phyloP scores from a whole-genome alignment of 805 yeast genomes.

The Candida dajiaensis region DNA sequence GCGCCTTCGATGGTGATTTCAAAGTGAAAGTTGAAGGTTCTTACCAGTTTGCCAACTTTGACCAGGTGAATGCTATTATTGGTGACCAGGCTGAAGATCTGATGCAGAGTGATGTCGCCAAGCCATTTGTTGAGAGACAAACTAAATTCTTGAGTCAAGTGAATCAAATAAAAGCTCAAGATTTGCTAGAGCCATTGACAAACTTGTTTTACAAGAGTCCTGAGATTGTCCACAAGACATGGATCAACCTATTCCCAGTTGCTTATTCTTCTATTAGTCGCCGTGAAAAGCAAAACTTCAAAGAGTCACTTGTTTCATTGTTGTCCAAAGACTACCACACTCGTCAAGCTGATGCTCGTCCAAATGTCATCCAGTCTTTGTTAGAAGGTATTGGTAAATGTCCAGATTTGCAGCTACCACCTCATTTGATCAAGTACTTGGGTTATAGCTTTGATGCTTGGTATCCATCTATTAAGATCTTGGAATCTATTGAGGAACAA shows the following conservation, averaged over 20 bases:
- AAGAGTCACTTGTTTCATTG: slow-evolving; percentile 72
- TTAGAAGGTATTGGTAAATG: slow-evolving; percentile 79
- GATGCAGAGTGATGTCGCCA: slow-evolving; percentile 12
- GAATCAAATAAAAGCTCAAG: slow-evolving; percentile 43
- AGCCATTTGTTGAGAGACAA: slow-evolving; percentile 26
- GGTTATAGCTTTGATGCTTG: slow-evolving; percentile 87
- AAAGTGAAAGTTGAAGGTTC: slow-evolving; percentile 42
- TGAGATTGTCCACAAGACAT: slow-evolving; percentile 71
- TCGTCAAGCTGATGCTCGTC: slow-evolving; percentile 81
- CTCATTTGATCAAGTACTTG: slow-evolving; percentile 84
- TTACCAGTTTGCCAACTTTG: slow-evolving; percentile 47
- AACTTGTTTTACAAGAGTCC: slow-evolving; percentile 81
- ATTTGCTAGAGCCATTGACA: slow-evolving; percentile 62
- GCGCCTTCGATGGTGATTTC: slow-evolving; percentile 56
- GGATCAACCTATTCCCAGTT: slow-evolving; percentile 81
- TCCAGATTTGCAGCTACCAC: slow-evolving; percentile 76
- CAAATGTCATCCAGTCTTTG: slow-evolving; percentile 80
- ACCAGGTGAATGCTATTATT: slow-evolving; percentile 29
- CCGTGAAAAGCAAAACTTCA: slow-evolving; percentile 77
- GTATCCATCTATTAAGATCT: slow-evolving; percentile 80
- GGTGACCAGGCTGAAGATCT: slow-evolving; percentile 22
- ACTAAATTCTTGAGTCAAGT: slow-evolving; percentile 22
- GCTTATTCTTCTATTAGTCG: slow-evolving; percentile 70
- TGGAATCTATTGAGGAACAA: slow-evolving; percentile 61
- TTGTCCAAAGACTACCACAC: slow-evolving; percentile 88